Conservation (phyloP, 2,329 filamentous ascomycete species). For the Teratosphaeria nubilosa region DNA sequence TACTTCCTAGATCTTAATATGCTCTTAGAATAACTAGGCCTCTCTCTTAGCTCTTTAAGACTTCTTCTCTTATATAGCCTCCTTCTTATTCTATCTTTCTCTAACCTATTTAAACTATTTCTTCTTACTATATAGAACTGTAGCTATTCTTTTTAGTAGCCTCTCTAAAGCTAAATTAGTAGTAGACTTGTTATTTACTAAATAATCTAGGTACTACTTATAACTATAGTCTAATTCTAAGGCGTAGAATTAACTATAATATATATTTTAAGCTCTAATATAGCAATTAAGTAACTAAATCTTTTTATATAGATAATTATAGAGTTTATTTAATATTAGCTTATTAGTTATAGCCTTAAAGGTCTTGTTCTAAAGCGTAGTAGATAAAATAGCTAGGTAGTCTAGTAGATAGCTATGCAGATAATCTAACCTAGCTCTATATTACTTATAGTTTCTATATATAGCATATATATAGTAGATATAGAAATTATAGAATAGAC, state of each 20-base stretch:
- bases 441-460: slow-evolving; percentile 41
- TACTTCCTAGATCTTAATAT: slow-evolving; percentile 36
- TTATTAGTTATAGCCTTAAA: slow-evolving; percentile 33
- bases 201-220: slow-evolving; percentile 30
- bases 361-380: slow-evolving; percentile 30
- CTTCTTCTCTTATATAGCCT: slow-evolving; percentile 37
- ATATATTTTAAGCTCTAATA: slow-evolving; percentile 34
- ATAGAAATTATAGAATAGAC: slow-evolving; percentile 33
- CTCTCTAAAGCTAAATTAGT: not conserved
- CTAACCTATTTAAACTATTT: slow-evolving; percentile 28
- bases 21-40: slow-evolving; percentile 37
- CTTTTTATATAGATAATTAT: slow-evolving; percentile 32
- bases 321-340: slow-evolving; percentile 27
- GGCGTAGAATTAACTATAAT: slow-evolving; percentile 34
- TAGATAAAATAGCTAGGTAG: slow-evolving; percentile 28
- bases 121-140: not conserved
- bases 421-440: slow-evolving; percentile 35
- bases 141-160: not conserved
- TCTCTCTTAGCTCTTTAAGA: slow-evolving; percentile 41
- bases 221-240: slow-evolving; percentile 36
- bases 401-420: slow-evolving; percentile 26
- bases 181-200: slow-evolving; percentile 25
- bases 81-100: slow-evolving; percentile 36
- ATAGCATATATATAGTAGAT: slow-evolving; percentile 35
- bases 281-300: slow-evolving; percentile 16